phyloP scores from a whole-genome alignment of 2,329 filamentous ascomycete genomes.

The Fusarium foetens region DNA sequence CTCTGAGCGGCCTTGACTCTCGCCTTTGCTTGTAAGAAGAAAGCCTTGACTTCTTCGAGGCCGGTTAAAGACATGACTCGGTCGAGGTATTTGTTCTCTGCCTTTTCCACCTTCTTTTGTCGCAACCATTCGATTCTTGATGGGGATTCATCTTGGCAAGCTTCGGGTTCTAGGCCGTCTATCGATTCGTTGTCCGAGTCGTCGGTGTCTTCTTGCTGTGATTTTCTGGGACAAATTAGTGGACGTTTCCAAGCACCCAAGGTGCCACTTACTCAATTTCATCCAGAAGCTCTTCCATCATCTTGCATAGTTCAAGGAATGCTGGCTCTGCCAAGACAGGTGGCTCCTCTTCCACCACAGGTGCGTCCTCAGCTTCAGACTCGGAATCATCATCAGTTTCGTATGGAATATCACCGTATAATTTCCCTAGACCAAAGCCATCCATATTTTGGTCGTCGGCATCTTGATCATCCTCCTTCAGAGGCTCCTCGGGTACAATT shows the following conservation, averaged over 20 bases:
- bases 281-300: constrained; percentile 45
- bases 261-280: constrained; percentile 44
- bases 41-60: constrained; percentile 68
- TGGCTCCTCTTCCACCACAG: constrained; percentile 32
- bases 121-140: constrained; percentile 48
- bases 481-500: constrained; percentile 15
- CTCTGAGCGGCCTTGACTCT: constrained; percentile 62
- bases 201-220: constrained; percentile 27
- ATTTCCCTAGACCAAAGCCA: constrained; percentile 35
- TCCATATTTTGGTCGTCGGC: constrained; percentile 29
- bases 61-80: constrained; percentile 70
- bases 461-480: constrained; percentile 17
- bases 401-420: constrained; percentile 40
- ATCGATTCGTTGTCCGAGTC: constrained; percentile 45
- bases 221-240: constrained; percentile 28
- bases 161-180: constrained; percentile 45
- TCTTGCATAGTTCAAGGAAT: constrained; percentile 43
- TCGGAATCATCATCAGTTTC: constrained; percentile 35
- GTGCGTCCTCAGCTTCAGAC: constrained; percentile 33
- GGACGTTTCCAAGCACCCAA: neutral
- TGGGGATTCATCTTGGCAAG: constrained; percentile 55
- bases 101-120: constrained; percentile 58
- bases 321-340: constrained; percentile 41
- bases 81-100: constrained; percentile 65
- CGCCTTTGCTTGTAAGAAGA: constrained; percentile 58